These are phyloP conservation scores for Zasmidium angulare DNA, from an alignment of 2,329 filamentous ascomycete genomes.

Conservation along the genomic window DNA sequence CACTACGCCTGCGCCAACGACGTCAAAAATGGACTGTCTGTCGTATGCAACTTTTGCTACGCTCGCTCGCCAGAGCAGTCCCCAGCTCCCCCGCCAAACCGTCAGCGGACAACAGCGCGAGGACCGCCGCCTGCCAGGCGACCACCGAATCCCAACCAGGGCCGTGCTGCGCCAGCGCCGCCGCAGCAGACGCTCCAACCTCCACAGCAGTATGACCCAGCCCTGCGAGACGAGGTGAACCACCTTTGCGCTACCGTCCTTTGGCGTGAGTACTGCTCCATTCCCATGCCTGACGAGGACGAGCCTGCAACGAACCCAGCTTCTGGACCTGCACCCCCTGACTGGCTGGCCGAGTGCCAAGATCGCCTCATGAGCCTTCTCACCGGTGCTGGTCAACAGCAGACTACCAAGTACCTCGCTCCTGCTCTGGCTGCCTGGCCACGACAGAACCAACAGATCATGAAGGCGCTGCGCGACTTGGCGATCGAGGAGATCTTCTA, in stretches of 20 bases:
- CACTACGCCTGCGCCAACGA: constrained; percentile 7
- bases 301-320: background rate
- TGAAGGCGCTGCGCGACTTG: constrained; percentile 17
- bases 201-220: background rate
- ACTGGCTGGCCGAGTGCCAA: constrained; percentile 18
- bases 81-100: background rate
- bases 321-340: constrained; percentile 1
- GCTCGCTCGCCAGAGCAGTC: background rate
- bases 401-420: constrained; percentile 9
- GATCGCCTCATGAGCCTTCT: constrained; percentile 13
- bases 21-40: background rate
- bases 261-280: constrained; percentile 17
- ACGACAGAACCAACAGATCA: constrained; percentile 10
- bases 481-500: constrained; percentile 5
- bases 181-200: background rate
- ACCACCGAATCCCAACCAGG: background rate
- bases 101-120: background rate
- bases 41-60: constrained; percentile 10
- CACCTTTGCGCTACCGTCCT: constrained; percentile 16
- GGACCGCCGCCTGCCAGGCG: background rate
- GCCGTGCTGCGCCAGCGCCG: background rate
- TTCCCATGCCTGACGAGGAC: constrained; percentile 6
- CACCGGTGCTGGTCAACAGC: constrained; percentile 10
- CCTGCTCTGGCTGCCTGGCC: constrained; percentile 11
- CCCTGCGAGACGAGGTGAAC: constrained; percentile 15